Evolutionary conservation across 768 basidiomycete species (phyloP).

Genomic region (Xanthoconium stramineum): DNA sequence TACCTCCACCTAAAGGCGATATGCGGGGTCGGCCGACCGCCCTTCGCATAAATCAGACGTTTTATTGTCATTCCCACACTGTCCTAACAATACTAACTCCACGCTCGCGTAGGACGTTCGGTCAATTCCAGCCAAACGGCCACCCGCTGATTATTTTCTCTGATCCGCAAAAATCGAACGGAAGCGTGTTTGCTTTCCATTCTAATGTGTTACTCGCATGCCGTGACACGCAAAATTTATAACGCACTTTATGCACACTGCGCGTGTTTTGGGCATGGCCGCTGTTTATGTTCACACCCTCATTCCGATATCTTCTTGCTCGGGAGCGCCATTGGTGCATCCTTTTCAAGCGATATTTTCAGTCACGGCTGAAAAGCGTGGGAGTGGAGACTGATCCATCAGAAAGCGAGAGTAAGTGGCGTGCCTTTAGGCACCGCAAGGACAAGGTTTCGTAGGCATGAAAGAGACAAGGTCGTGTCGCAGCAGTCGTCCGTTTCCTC

Average conservation of each 20-base stretch:
- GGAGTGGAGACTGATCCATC: conserved; percentile 19
- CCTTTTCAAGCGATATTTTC: conserved; percentile 3
- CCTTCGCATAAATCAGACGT: background rate
- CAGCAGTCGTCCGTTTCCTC: background rate
- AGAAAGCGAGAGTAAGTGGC: conserved; percentile 8
- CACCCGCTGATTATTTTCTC: conserved; percentile 85
- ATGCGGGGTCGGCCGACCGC: conserved; percentile 23
- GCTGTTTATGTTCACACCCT: conserved; percentile 13
- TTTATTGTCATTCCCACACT: background rate
- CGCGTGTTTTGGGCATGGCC: conserved; percentile 32
- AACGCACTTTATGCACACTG: conserved; percentile 6
- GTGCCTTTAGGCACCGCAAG: conserved; percentile 31
- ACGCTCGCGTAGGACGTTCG: conserved; percentile 59
- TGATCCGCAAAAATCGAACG: conserved; percentile 28
- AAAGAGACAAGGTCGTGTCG: conserved; percentile 9
- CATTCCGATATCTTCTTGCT: conserved; percentile 17
- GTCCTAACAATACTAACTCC: background rate
- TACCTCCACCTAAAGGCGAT: conserved; percentile 20
- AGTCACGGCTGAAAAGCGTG: conserved; percentile 18
- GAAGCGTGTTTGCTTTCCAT: conserved; percentile 15
- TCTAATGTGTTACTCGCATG: conserved; percentile 12
- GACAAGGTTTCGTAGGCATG: conserved; percentile 23
- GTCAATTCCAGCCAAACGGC: conserved; percentile 79
- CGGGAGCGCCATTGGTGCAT: conserved; percentile 19
- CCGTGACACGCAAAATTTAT: conserved; percentile 17